phyloP scores from a whole-genome alignment of 805 yeast species.

The Scheffersomyces ergatensis region DNA sequence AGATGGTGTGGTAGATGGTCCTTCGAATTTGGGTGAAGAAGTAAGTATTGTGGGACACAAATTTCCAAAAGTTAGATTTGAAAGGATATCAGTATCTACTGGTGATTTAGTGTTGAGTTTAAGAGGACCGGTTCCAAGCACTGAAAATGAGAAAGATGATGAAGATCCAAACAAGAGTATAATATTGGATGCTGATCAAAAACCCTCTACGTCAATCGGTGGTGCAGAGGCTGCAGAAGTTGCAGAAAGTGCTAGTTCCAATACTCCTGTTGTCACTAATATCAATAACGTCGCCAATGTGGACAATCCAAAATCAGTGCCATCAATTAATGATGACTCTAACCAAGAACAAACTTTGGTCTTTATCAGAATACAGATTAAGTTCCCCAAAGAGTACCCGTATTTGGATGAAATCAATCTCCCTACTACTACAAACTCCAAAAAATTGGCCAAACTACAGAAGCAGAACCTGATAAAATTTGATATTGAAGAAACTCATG shows the following conservation, averaged over 20 bases:
- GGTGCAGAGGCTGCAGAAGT: background rate
- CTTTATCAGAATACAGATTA: conserved; percentile 67
- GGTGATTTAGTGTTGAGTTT: conserved; percentile 77
- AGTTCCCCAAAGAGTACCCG: conserved; percentile 77
- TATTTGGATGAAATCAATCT: conserved; percentile 42
- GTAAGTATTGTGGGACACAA: conserved; percentile 84
- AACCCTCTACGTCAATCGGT: background rate
- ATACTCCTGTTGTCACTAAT: background rate
- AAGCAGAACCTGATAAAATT: conserved; percentile 36
- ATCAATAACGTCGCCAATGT: background rate
- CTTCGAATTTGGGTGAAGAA: conserved; percentile 83
- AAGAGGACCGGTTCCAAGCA: conserved; percentile 50
- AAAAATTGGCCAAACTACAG: conserved; percentile 14
- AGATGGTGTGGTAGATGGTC: conserved; percentile 27
- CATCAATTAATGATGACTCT: conserved; percentile 6
- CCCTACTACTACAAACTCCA: conserved; percentile 7
- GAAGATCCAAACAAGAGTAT: background rate
- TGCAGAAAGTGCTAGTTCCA: conserved; percentile 3
- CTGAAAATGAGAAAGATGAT: background rate
- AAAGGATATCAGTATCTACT: conserved; percentile 82
- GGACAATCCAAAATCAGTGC: background rate
- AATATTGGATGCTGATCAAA: background rate
- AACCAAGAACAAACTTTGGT: conserved; percentile 41
- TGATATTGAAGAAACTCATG: conserved; percentile 77
- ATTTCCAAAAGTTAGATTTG: conserved; percentile 84